Evolutionary conservation across 192 early-diverging fungal species (phyloP), one percentile per base, ranked within the genome.

Genomic region (Entomortierella parvispora): DNA sequence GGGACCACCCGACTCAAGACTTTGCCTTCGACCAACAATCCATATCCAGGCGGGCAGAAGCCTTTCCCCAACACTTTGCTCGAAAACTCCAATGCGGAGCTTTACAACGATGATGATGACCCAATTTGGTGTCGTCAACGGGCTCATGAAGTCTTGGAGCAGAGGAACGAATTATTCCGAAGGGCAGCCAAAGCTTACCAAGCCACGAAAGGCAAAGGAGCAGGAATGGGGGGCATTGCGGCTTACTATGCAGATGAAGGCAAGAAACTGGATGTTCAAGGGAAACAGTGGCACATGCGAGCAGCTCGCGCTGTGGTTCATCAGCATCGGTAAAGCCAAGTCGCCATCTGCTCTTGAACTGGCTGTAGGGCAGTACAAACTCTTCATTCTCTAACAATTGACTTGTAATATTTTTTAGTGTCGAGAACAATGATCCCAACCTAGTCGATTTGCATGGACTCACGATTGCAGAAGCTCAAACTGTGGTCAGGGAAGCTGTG

Each of bases 361-460:
- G 9, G 2, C 4, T 29, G 11, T n/a, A n/a, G n/a, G n/a, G n/a
- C n/a, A n/a, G n/a, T n/a, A n/a, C n/a, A n/a, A n/a, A n/a, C n/a
- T n/a, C n/a, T n/a, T n/a, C n/a, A n/a, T n/a, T n/a, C n/a, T n/a
- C n/a, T n/a, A n/a, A n/a, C n/a, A n/a, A n/a, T 63, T 46, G 11
- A 42, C 17, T 32, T 58, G 49, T 60, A n/a, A 25, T 9, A 2
- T 40, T 29, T 48, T 52, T 25, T 32, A 87, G 80, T 28, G 20
- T 84, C 51, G 69, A 50, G 17, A 70, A 65, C 47, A 84, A 81
- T 17, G 80, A 88, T 62, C 81, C 84, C 15, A 82, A 84, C 66
- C 63, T 91, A 31, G 69, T 93, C 3, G 91, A 93, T 71, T 79
- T 93, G 17, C 91, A 93, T 51, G 91, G 91, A 0, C 69, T 91